Evolutionary conservation across 2,329 filamentous ascomycete genomes (phyloP).

Genomic region (Hansfordia pulvinata): DNA sequence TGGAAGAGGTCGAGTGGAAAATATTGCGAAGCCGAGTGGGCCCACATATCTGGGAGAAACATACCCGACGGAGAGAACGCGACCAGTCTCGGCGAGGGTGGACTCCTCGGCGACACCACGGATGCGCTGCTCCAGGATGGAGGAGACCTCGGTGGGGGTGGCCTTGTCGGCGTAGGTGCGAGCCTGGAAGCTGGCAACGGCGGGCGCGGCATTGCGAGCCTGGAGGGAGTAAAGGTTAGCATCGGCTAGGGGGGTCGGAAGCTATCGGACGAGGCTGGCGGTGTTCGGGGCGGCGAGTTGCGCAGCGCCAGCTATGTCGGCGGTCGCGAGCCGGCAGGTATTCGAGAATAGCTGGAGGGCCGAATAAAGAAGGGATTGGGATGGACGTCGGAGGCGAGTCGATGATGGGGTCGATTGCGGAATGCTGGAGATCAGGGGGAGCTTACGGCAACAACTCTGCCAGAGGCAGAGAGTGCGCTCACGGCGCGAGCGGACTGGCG

Average conservation of each 20-base stretch:
- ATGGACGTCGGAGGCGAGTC: conserved; percentile 29
- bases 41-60: no score
- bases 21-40: no score
- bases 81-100: conserved; percentile 93
- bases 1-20: conserved; percentile 9
- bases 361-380: conserved; percentile 12
- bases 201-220: conserved; percentile 78
- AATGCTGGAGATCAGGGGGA: conserved; percentile 23
- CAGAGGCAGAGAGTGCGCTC: conserved; percentile 81
- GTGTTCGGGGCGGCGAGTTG: conserved; percentile 6
- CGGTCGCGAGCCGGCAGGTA: conserved; percentile 10
- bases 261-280: conserved; percentile 27
- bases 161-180: conserved; percentile 95
- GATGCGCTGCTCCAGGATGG: conserved; percentile 98
- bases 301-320: conserved; percentile 6
- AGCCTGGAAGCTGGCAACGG: conserved; percentile 61
- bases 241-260: conserved; percentile 45
- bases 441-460: conserved; percentile 93
- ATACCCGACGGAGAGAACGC: conserved; percentile 97
- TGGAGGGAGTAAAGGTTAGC: conserved; percentile 40
- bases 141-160: conserved; percentile 93
- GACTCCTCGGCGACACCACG: conserved; percentile 96
- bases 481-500: conserved; percentile 92
- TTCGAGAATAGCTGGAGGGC: conserved; percentile 2
- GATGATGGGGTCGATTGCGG: conserved; percentile 18